Evolutionary conservation across 2,329 filamentous ascomycete genomes (phyloP), one percentile per base, ranked within the genome.

Genomic region (Colletotrichum destructivum): DNA sequence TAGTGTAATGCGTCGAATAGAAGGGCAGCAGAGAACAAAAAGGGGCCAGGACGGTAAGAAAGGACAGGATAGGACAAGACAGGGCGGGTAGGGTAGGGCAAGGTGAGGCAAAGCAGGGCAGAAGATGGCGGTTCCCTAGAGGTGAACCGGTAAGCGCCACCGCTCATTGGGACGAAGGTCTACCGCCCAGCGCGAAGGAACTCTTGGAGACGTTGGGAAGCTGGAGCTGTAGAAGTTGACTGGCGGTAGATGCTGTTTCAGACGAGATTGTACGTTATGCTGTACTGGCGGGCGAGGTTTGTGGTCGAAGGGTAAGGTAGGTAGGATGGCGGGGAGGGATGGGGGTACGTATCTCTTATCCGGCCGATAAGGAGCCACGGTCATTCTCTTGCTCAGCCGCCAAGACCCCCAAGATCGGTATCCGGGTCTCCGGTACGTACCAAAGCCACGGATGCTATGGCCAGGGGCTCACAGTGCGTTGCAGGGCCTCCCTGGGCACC

Each of bases 261-360:
- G 66, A 66, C 61, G 51, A 72, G 66, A 72, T 70, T 72, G 70
- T 72, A 69, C 55, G 61, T 72, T 66, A 72, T 72, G 70, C 70
- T 72, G 56, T 26, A 55, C 55, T 66, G 42, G 57, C 18, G 18
- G 42, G 23, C 40, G 46, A 12, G 66, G 42, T 62, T 62, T 56
- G 66, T 38, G 18, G 59, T 31, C 31, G 31, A 31, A 31, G 18
- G 42, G 23, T 40, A 35, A 35, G 66, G 42, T 62, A 55, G 49
- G 66, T 46, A 23, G 51, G 42, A 57, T 55, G 21, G 16, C 38
- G 35, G 13, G 44, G 47, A 55, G 52, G 52, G 16, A 31, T 31
- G 4, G 9, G 18, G 35, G n/a, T 66, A 61, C 62, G 68, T 71
- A 57, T 55, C 62, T 18, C 49, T 57, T 67, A 71, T 71, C 63